Percentiles rank a stretch among this genome's conserved stretches.
phyloP scores from a whole-genome alignment of 2,329 filamentous ascomycete species.

The Ramichloridium luteum region DNA sequence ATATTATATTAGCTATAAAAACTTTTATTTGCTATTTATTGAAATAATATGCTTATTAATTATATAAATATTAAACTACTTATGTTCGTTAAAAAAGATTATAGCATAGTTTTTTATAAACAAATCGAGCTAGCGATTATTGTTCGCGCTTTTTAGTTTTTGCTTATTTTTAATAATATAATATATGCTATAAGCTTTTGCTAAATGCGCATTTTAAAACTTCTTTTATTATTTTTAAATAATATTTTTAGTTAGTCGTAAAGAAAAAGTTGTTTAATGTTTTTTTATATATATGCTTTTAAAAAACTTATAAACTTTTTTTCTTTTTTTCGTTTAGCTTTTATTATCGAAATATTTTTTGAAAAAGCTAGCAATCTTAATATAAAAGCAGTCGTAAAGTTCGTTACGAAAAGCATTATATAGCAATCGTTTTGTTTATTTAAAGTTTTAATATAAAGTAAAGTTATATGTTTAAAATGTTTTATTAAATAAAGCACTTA shows the following conservation, averaged over 20 bases:
- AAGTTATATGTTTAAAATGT: constrained; percentile 1
- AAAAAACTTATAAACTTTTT: not conserved
- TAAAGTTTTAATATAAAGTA: not conserved
- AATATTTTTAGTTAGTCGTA: not conserved
- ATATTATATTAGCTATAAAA: not conserved
- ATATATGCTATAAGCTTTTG: constrained; percentile 1
- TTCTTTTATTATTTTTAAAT: not conserved
- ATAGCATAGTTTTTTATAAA: constrained; percentile 1
- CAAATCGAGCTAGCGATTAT: constrained; percentile 1
- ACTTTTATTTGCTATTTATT: not conserved
- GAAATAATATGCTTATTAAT: constrained; percentile 1
- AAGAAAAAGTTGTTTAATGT: not conserved
- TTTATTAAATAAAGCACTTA: constrained; percentile 1
- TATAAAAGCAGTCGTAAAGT: not conserved
- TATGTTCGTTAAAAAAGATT: not conserved
- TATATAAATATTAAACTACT: constrained; percentile 1
- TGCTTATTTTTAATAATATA: constrained; percentile 1
- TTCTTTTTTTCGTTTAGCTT: not conserved
- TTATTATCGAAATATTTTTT: constrained; percentile 1
- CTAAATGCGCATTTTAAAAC: not conserved
- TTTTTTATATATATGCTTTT: not conserved
- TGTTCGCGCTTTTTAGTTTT: not conserved
- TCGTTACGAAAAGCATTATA: constrained; percentile 1
- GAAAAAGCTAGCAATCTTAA: not conserved
- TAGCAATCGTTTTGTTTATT: not conserved